Evolutionary conservation across 176 grass and related monocot species (phyloP).

Genomic region (Carex kokanica): DNA sequence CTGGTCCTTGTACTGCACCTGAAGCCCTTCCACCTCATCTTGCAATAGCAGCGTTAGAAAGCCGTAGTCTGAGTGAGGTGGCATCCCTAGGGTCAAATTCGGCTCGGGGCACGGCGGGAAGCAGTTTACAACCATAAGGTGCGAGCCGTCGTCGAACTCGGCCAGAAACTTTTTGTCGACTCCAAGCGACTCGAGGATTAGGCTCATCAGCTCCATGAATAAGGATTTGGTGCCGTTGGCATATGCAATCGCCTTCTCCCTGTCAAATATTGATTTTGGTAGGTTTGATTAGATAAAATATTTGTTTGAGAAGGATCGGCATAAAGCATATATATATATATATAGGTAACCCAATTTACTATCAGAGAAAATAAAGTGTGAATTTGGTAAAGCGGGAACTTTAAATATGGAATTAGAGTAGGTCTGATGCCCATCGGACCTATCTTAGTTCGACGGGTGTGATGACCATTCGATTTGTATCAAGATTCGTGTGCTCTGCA

Average conservation of each 20-base stretch:
- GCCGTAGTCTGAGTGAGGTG: conserved; percentile 89
- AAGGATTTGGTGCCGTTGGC: conserved; percentile 36
- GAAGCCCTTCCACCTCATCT: conserved; percentile 66
- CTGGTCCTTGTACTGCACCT: conserved; percentile 40
- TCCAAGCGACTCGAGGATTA: conserved; percentile 51
- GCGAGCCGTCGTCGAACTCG: conserved; percentile 53
- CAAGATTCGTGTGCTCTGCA: too few species aligned
- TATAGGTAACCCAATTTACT: not conserved
- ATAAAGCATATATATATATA: not conserved
- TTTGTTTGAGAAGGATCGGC: not conserved
- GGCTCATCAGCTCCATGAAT: conserved; percentile 58
- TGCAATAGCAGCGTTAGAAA: conserved; percentile 80
- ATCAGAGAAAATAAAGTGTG: not conserved
- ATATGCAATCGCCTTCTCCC: conserved; percentile 30
- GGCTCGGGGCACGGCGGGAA: conserved; percentile 83
- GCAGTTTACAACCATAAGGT: conserved; percentile 74
- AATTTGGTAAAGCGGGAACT: not conserved
- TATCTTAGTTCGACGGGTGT: too few species aligned
- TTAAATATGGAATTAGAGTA: too few species aligned
- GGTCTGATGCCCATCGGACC: too few species aligned
- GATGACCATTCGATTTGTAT: too few species aligned
- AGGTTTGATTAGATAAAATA: not conserved
- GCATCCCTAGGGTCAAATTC: conserved; percentile 84
- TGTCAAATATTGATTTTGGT: not conserved
- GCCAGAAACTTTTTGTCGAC: conserved; percentile 19